Conservation (phyloP, 768 basidiomycete genomes). For the Sarcodon aspratus region DNA sequence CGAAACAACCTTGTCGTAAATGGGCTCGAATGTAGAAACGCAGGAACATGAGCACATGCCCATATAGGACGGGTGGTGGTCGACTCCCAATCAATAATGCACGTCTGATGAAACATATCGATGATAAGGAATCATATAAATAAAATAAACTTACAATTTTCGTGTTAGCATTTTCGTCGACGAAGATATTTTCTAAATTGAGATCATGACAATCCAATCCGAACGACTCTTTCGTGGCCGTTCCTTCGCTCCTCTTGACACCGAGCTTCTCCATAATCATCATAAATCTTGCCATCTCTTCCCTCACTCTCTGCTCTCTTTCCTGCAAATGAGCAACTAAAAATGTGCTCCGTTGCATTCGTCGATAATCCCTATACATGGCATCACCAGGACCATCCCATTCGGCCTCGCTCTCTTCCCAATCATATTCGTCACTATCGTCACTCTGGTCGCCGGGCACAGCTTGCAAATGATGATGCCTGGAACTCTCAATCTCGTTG, state of each 20-base stretch:
- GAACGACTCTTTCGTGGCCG: slow-evolving; percentile 41
- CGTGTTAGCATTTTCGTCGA: slow-evolving; percentile 54
- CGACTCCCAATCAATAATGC: slow-evolving; percentile 86
- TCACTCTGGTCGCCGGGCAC: slow-evolving; percentile 68
- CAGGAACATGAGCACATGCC: slow-evolving; percentile 75
- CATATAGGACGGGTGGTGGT: slow-evolving; percentile 82
- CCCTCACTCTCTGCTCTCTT: slow-evolving; percentile 49
- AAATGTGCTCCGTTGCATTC: slow-evolving; percentile 74
- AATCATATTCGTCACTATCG: slow-evolving; percentile 69
- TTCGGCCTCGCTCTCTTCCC: slow-evolving; percentile 72
- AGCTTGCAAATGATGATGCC: slow-evolving; percentile 57
- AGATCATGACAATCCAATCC: slow-evolving; percentile 80
- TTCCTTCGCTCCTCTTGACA: slow-evolving; percentile 7
- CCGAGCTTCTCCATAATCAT: slow-evolving; percentile 51
- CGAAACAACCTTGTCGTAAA: slow-evolving; percentile 67
- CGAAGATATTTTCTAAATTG: slow-evolving; percentile 78
- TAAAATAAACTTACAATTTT: slow-evolving; percentile 45
- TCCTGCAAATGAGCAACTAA: slow-evolving; percentile 57
- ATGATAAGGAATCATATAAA: slow-evolving; percentile 5
- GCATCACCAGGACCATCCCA: slow-evolving; percentile 60
- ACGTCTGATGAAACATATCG: slow-evolving; percentile 38
- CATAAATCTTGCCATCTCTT: slow-evolving; percentile 67
- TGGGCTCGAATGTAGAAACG: slow-evolving; percentile 68
- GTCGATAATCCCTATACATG: slow-evolving; percentile 77
- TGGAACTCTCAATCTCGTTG: slow-evolving; percentile 57